Base-by-base conservation (phyloP, 768 basidiomycete species). In the Suillus ampliporus region DNA sequence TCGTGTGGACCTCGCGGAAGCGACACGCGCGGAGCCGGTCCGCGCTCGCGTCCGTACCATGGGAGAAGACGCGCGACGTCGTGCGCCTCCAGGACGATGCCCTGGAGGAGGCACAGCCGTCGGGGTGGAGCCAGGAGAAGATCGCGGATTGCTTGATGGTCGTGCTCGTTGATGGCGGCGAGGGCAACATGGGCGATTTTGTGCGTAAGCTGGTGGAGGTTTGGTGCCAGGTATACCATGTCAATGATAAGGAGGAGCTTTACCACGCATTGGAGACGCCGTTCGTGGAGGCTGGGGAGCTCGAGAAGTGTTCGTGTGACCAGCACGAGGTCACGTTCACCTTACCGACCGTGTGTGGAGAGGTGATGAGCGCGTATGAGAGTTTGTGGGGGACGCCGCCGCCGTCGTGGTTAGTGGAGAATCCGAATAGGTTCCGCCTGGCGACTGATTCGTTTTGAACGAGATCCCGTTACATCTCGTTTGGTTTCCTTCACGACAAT, bases 121-220 rank as follows among this genome's bases (percentile, higher is more conserved):
- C 54, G 8, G 65, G 67, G 35, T 68, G 64, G 67, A 40, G 7
- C 10, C 51, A 19, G 9, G 54, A 58, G 26, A 67, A 48, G 53
- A 67, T 75, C 10, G 57, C 58, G 11, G 65, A 76, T 40, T 79
- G 74, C 63, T 67, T 75, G 62, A 73, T 76, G 59, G 54, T 79
- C 46, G 58, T 71, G 44, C 38, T 76, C 54, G 66, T 76, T 15
- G 75, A 77, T 31, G 57, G 65, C 13, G 60, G 74, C 10, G 65
- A 68, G 17, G 71, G 75, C 6, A 63, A 70, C 28, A 70, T 78
- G 70, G 47, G 44, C 41, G 73, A 76, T 48, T 75, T 78, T 56
- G 60, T 74, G 28, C 61, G 48, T 28, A 72, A 72, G 57, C 63
- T 78, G 28, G 67, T 68, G 46, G 38, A 60, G 21, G 58, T 76